These are phyloP conservation scores for Ceratobasidium sp. DNA, from an alignment of 1,284 basidiomycete genomes.

Conservation along the genomic window DNA sequence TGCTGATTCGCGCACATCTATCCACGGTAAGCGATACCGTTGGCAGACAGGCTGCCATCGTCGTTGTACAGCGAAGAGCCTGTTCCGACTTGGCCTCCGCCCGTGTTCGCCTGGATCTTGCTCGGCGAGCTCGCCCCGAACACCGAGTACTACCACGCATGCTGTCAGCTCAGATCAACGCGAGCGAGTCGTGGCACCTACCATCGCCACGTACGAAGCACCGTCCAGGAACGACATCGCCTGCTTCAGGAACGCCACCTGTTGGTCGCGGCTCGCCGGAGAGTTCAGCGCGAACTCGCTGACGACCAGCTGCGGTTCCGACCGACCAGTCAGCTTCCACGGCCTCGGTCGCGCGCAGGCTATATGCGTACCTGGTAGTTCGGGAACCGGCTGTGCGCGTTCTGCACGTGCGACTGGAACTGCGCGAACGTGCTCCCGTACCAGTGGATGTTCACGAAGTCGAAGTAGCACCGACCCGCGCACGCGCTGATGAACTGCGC, in stretches of 20 bases:
- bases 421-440: slow-evolving; percentile 17
- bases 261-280: slow-evolving; percentile 17
- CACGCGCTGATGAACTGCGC: slow-evolving; percentile 17
- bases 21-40: slow-evolving; percentile 27
- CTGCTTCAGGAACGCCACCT: slow-evolving; percentile 10
- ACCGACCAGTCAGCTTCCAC: no score
- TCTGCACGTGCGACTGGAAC: slow-evolving; percentile 27
- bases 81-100: slow-evolving; percentile 22
- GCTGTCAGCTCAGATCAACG: no score
- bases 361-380: slow-evolving; percentile 6
- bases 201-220: slow-evolving; percentile 15
- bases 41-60: slow-evolving; percentile 24
- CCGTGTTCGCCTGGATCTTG: slow-evolving; percentile 28
- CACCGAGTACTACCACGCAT: background rate
- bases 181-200: background rate
- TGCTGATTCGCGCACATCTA: background rate
- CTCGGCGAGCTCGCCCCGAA: slow-evolving; percentile 28
- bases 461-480: slow-evolving; percentile 20
- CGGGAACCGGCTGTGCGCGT: slow-evolving; percentile 21
- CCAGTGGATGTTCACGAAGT: slow-evolving; percentile 32
- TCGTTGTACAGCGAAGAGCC: slow-evolving; percentile 24
- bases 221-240: slow-evolving; percentile 19
- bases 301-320: background rate
- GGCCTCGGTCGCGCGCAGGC: background rate
- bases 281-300: slow-evolving; percentile 19